These are phyloP conservation scores for Trichoderma koningii DNA, from an alignment of 2,329 filamentous ascomycete genomes.

Conservation along the genomic window DNA sequence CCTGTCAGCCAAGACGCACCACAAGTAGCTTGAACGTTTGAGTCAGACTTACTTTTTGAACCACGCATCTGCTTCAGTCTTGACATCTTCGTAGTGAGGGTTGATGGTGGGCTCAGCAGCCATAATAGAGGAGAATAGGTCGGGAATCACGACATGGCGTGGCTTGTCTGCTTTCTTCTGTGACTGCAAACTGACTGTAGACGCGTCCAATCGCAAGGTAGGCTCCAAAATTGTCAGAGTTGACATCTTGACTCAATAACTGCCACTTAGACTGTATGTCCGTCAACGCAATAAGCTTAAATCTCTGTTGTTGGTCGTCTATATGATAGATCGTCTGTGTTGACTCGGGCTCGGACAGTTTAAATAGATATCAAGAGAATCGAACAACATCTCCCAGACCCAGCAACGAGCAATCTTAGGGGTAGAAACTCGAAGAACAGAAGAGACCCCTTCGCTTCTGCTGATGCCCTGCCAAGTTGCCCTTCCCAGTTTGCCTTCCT, in stretches of 20 bases:
- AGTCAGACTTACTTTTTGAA: neutral
- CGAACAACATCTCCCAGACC: too few species aligned
- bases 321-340: too few species aligned
- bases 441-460: too few species aligned
- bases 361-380: too few species aligned
- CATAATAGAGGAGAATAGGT: neutral
- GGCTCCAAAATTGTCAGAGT: neutral
- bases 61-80: neutral
- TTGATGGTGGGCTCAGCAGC: neutral
- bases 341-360: too few species aligned
- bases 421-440: too few species aligned
- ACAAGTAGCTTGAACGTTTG: accelerated
- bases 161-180: neutral
- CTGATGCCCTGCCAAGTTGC: too few species aligned
- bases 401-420: too few species aligned
- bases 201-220: neutral
- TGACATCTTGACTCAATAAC: neutral
- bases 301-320: too few species aligned
- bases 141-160: neutral
- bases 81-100: neutral
- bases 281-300: neutral
- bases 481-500: too few species aligned
- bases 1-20: neutral
- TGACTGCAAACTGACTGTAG: neutral
- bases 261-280: neutral